These are phyloP conservation scores for Pezicula carpinea DNA, from an alignment of 2,329 filamentous ascomycete genomes.

Conservation along the genomic window DNA sequence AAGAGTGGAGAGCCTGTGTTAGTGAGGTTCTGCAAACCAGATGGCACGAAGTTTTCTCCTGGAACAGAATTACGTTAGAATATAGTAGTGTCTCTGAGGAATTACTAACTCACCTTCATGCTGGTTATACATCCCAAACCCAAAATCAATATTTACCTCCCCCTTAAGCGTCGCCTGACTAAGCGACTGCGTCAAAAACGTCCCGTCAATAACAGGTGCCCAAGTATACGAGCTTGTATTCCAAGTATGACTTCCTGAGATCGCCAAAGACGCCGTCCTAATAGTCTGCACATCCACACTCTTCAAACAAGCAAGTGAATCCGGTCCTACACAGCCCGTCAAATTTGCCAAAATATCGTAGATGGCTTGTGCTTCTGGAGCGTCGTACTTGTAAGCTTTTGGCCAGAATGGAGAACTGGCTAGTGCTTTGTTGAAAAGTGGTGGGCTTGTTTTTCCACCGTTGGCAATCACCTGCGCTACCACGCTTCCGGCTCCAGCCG, in stretches of 20 bases:
- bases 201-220: slow-evolving; percentile 55
- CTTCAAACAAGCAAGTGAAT: slow-evolving; percentile 53
- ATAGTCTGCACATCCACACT: slow-evolving; percentile 46
- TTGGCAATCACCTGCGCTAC: slow-evolving; percentile 48
- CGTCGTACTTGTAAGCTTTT: slow-evolving; percentile 46
- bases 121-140: slow-evolving; percentile 55
- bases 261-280: slow-evolving; percentile 43
- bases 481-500: slow-evolving; percentile 48
- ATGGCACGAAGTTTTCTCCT: slow-evolving; percentile 56
- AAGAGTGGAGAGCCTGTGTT: slow-evolving; percentile 36
- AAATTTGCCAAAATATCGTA: slow-evolving; percentile 41
- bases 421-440: slow-evolving; percentile 46
- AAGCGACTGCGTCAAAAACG: slow-evolving; percentile 44
- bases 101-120: slow-evolving; percentile 40
- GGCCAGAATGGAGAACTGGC: slow-evolving; percentile 49
- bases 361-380: slow-evolving; percentile 36
- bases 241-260: slow-evolving; percentile 46
- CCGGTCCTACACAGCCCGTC: slow-evolving; percentile 35
- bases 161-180: slow-evolving; percentile 35
- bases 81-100: background rate
- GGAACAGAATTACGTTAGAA: background rate
- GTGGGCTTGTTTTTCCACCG: slow-evolving; percentile 33
- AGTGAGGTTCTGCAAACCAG: slow-evolving; percentile 35
- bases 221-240: slow-evolving; percentile 53
- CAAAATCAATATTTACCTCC: slow-evolving; percentile 39